Base-by-base conservation (phyloP, 2,329 filamentous ascomycete genomes). In the Meredithiella fracta region DNA sequence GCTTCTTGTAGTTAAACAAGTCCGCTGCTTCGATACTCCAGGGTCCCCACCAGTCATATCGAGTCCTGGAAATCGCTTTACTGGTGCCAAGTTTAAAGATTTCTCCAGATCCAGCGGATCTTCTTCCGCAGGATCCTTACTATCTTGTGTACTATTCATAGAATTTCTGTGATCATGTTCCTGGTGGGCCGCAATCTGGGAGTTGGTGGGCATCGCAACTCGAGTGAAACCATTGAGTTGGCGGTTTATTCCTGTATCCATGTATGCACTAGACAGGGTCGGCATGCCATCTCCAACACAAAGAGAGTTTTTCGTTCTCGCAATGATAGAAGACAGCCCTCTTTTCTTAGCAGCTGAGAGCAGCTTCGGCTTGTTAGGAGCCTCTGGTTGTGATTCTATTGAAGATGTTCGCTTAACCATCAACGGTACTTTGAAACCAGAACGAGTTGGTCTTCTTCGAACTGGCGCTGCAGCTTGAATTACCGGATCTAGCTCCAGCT, bases 11-110 rank as follows among this genome's bases (percentile, higher is more conserved):
- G 42, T 54, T 20, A 62, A 68, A 65, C n/a, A 68, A 60, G 61
- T 68, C 66, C 53, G 64, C 64, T 3, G 65, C 62, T 59, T 67
- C 65, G 37, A 64, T 61, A 59, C 65, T 67, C 66, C 66, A 68
- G 3, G 66, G 63, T 1, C 65, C 65, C 59, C 60, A 14, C 54
- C 55, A 5, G 55, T 22, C 15, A 23, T 53, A 31, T 25, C 47
- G n/a, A 60, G 54, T 17, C 59, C 59, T 3, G 59, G 53, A 34
- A 56, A 57, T 20, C 55, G 37, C 20, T 47, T 42, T 7, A 60
- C 47, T 1, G 53, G 42, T 26, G 42, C 31, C 20, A 57, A 51
- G 20, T 25, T 22, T 22, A 22, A 14, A 11, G 17, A 42, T 8
- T 51, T 25, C 23, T 26, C 50, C 6, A 52, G 14, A 22, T 23